These are phyloP conservation scores for Herpotrichia juniperi DNA, from an alignment of 2,329 filamentous ascomycete genomes.

Conservation along the genomic window DNA sequence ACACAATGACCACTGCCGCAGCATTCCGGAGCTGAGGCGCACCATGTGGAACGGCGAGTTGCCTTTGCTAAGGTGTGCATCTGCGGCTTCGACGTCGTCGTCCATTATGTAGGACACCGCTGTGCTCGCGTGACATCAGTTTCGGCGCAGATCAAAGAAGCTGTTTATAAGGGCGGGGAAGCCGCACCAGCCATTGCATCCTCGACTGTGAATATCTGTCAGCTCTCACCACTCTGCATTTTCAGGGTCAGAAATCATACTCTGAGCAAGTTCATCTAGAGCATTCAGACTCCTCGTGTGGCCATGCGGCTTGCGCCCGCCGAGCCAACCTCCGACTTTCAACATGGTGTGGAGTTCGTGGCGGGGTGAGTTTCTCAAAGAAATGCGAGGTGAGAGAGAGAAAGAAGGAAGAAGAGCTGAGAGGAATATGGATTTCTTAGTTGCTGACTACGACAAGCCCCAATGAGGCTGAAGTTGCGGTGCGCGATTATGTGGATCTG, in stretches of 20 bases:
- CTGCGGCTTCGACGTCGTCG: constrained; percentile 86
- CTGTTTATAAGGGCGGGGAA: background rate
- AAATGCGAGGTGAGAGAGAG: constrained; percentile 1
- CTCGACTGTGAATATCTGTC: constrained; percentile 43
- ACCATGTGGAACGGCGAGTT: constrained; percentile 86
- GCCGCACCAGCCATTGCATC: constrained; percentile 54
- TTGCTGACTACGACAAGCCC: background rate
- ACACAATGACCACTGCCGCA: background rate
- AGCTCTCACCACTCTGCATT: constrained; percentile 15
- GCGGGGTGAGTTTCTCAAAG: constrained; percentile 7
- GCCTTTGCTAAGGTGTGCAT: constrained; percentile 72
- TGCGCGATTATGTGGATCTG: background rate
- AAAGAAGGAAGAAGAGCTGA: constrained; percentile 2
- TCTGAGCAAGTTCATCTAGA: constrained; percentile 63
- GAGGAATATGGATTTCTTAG: constrained; percentile 1
- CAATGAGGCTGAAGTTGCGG: background rate
- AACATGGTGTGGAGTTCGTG: constrained; percentile 27
- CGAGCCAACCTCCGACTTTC: constrained; percentile 48
- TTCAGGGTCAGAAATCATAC: constrained; percentile 37
- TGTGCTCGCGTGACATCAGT: constrained; percentile 38
- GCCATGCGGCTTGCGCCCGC: constrained; percentile 39
- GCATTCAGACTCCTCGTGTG: constrained; percentile 64
- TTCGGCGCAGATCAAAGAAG: constrained; percentile 1
- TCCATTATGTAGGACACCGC: constrained; percentile 80
- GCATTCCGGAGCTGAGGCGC: constrained; percentile 10